A percentile compares a stretch with the other conserved stretches of the same genome.
Conservation (phyloP, 2,329 filamentous ascomycete species). For the Paracorniculantispora psalliotae region DNA sequence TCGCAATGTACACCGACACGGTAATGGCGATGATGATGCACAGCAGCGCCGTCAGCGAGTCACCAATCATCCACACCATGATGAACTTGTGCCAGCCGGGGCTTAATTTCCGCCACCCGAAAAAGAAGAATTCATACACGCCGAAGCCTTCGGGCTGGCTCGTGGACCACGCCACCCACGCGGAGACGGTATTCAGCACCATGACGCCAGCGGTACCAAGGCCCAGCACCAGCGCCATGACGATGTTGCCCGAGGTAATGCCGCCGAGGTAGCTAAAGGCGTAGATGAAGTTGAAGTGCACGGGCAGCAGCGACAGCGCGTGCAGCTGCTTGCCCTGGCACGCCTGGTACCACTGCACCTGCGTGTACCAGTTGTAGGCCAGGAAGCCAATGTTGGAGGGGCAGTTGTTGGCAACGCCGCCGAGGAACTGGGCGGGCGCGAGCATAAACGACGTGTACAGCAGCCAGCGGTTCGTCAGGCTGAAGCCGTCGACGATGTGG, state of each 20-base stretch:
- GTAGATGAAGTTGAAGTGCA: slow-evolving; percentile 19
- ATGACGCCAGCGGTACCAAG: slow-evolving; percentile 18
- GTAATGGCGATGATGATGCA: slow-evolving; percentile 5
- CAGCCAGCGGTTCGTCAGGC: slow-evolving; percentile 17
- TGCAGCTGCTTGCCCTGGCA: slow-evolving; percentile 12
- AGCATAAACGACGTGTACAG: slow-evolving; percentile 17
- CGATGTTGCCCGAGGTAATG: slow-evolving; percentile 16
- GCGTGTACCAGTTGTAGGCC: slow-evolving; percentile 19
- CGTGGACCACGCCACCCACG: slow-evolving; percentile 16
- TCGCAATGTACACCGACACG: slow-evolving; percentile 1
- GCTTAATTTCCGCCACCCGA: slow-evolving; percentile 18
- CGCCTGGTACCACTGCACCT: slow-evolving; percentile 16
- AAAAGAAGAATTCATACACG: slow-evolving; percentile 19
- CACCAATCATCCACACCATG: slow-evolving; percentile 17
- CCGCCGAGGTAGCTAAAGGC: slow-evolving; percentile 17
- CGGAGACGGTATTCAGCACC: slow-evolving; percentile 17
- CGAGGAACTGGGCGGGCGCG: slow-evolving; percentile 15
- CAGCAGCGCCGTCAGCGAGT: slow-evolving; percentile 13
- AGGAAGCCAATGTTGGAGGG: slow-evolving; percentile 18
- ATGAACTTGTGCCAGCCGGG: slow-evolving; percentile 18
- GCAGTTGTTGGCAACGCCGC: slow-evolving; percentile 15
- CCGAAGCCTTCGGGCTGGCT: slow-evolving; percentile 15
- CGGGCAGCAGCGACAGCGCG: slow-evolving; percentile 16
- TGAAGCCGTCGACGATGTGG: slow-evolving; percentile 18
- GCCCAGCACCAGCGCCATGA: slow-evolving; percentile 14